Conservation (phyloP, 1,284 basidiomycete genomes). For the Boletus semigastroideus region DNA sequence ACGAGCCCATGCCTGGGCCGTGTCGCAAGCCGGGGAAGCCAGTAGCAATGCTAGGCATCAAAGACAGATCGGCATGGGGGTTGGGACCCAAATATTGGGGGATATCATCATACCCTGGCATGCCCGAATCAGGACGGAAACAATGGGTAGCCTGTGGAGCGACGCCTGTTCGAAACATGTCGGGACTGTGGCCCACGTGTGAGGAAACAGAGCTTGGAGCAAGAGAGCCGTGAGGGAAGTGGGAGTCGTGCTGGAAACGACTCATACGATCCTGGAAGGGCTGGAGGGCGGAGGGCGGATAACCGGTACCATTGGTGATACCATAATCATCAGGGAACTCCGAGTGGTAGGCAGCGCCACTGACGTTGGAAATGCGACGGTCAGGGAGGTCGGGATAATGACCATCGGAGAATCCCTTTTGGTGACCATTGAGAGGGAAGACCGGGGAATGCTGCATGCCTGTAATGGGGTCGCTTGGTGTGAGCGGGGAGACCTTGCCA, state of each 20-base stretch:
- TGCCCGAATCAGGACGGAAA: conserved; percentile 47
- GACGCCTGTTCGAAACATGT: conserved; percentile 59
- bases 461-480: conserved; percentile 61
- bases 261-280: conserved; percentile 57
- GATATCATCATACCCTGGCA: conserved; percentile 56
- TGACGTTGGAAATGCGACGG: conserved; percentile 53
- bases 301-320: conserved; percentile 48
- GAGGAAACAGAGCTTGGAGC: conserved; percentile 41
- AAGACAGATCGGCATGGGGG: conserved; percentile 52
- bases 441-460: conserved; percentile 53
- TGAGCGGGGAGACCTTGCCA: conserved; percentile 72
- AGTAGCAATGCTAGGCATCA: conserved; percentile 61
- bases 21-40: conserved; percentile 65
- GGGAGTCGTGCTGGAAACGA: conserved; percentile 51
- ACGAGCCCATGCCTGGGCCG: conserved; percentile 53
- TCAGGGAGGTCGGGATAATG: conserved; percentile 57
- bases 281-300: conserved; percentile 47
- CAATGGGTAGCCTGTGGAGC: conserved; percentile 66
- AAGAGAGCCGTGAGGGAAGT: conserved; percentile 43
- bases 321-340: conserved; percentile 65
- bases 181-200: conserved; percentile 47
- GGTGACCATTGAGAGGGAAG: conserved; percentile 43
- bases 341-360: conserved; percentile 44
- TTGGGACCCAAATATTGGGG: conserved; percentile 51
- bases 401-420: conserved; percentile 56